Evolutionary conservation across 164 flowering plant species (phyloP).

Genomic region (Brasenia schreberi): DNA sequence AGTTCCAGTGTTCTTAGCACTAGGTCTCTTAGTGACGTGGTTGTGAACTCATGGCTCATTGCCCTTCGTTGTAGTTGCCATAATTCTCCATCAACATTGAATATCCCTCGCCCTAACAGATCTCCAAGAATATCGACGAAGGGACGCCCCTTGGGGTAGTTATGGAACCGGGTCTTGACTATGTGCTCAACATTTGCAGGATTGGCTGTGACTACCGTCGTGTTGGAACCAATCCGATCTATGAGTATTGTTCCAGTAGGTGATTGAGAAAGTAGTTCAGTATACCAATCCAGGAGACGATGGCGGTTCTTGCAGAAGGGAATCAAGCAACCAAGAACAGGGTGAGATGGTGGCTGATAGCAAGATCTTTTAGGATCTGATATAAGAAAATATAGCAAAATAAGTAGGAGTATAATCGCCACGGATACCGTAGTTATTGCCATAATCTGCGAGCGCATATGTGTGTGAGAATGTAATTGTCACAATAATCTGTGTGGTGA

Average conservation of each 20-base stretch:
- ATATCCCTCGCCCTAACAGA: constrained; percentile 73
- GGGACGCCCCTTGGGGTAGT: constrained; percentile 77
- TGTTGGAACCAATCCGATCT: constrained; percentile 38
- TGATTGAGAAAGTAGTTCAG: constrained; percentile 42
- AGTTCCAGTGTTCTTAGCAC: constrained; percentile 25
- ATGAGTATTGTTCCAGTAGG: constrained; percentile 47
- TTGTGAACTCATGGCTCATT: constrained; percentile 58
- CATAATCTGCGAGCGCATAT: neutral
- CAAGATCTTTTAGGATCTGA: constrained; percentile 8
- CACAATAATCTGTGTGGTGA: no score
- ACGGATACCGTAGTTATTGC: neutral
- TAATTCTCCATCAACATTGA: constrained; percentile 66
- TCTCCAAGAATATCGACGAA: constrained; percentile 75
- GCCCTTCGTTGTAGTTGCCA: constrained; percentile 70
- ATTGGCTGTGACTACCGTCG: constrained; percentile 65
- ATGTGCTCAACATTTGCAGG: constrained; percentile 76
- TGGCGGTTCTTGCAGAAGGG: constrained; percentile 47
- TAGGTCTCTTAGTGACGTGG: constrained; percentile 35
- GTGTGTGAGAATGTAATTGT: no score
- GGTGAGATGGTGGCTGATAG: constrained; percentile 37
- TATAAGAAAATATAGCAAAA: constrained; percentile 50
- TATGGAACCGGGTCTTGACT: constrained; percentile 52
- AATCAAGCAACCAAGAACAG: constrained; percentile 53
- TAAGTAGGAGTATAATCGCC: neutral
- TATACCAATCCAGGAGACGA: constrained; percentile 72